These are phyloP conservation scores for Chiua virens DNA, from an alignment of 768 basidiomycete species.

Conservation along the genomic window DNA sequence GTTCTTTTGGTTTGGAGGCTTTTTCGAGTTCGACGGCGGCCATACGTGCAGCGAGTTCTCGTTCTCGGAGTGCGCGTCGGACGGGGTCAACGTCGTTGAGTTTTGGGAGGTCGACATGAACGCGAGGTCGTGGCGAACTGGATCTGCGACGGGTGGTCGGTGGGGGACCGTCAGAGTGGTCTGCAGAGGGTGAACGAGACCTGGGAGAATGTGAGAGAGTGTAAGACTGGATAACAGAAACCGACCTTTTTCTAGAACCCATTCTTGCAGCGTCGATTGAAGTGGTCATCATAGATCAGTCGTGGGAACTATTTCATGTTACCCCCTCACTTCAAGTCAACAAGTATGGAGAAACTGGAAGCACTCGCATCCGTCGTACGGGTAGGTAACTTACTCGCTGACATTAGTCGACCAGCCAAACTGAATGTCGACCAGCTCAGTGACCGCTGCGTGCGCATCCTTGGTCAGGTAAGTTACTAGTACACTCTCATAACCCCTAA, in stretches of 20 bases:
- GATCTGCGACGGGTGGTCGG: conserved; percentile 45
- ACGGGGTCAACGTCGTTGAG: conserved; percentile 76
- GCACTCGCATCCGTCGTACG: conserved; percentile 51
- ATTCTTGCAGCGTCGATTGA: conserved; percentile 26
- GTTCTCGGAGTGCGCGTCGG: conserved; percentile 74
- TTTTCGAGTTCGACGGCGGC: conserved; percentile 70
- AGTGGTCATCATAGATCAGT: neutral
- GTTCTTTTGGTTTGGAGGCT: conserved; percentile 51
- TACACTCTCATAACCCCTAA: neutral
- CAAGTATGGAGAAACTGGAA: conserved; percentile 53
- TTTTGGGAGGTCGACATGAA: conserved; percentile 42
- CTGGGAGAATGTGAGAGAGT: conserved; percentile 26
- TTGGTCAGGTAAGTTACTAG: conserved; percentile 79
- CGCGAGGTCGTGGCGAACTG: conserved; percentile 34
- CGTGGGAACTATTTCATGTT: conserved; percentile 16
- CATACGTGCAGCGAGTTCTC: conserved; percentile 70
- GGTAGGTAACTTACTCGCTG: conserved; percentile 34
- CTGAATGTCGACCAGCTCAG: conserved; percentile 50
- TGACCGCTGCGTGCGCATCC: conserved; percentile 61
- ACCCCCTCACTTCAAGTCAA: neutral
- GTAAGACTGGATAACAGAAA: neutral
- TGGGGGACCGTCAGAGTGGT: conserved; percentile 34
- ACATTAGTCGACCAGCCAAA: too few species aligned
- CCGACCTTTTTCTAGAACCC: conserved; percentile 50
- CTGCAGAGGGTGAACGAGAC: conserved; percentile 49